These are phyloP conservation scores for Hawksworthiomyces lignivorus DNA, from an alignment of 2,329 filamentous ascomycete species.

Conservation along the genomic window DNA sequence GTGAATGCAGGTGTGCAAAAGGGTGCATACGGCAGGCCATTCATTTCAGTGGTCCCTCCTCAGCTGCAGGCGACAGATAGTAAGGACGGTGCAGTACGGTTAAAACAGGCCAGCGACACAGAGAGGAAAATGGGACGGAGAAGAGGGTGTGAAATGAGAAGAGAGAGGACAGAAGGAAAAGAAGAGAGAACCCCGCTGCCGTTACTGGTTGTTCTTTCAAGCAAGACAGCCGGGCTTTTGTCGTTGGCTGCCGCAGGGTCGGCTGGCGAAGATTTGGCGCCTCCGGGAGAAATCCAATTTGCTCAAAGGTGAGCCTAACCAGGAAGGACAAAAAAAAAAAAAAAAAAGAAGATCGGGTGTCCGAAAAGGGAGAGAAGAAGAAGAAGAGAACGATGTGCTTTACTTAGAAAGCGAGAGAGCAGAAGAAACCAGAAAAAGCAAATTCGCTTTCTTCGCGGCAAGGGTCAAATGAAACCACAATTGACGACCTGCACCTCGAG, in stretches of 20 bases:
- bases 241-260: conserved; percentile 4
- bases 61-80: conserved; percentile 11
- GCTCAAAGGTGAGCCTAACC: not conserved
- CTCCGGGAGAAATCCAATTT: conserved; percentile 12
- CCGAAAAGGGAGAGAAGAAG: not conserved
- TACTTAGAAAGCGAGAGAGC: too few relatives aligned
- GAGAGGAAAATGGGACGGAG: not conserved
- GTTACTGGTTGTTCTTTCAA: too few relatives aligned
- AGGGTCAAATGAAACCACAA: too few relatives aligned
- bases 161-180: not conserved
- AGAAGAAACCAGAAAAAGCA: too few relatives aligned
- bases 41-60: conserved; percentile 5
- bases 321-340: not conserved
- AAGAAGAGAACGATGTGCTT: too few relatives aligned
- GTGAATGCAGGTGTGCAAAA: conserved; percentile 11
- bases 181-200: not conserved
- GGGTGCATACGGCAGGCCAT: conserved; percentile 12
- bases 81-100: conserved; percentile 3
- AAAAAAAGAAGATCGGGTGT: not conserved
- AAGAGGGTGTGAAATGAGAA: not conserved
- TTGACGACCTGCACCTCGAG: too few relatives aligned
- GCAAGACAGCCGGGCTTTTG: conserved; percentile 2
- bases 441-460: too few relatives aligned
- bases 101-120: conserved; percentile 1
- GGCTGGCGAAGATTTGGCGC: conserved; percentile 6